These are phyloP conservation scores for Nannizziopsis barbatae DNA, from an alignment of 2,329 filamentous ascomycete genomes.

Conservation along the genomic window DNA sequence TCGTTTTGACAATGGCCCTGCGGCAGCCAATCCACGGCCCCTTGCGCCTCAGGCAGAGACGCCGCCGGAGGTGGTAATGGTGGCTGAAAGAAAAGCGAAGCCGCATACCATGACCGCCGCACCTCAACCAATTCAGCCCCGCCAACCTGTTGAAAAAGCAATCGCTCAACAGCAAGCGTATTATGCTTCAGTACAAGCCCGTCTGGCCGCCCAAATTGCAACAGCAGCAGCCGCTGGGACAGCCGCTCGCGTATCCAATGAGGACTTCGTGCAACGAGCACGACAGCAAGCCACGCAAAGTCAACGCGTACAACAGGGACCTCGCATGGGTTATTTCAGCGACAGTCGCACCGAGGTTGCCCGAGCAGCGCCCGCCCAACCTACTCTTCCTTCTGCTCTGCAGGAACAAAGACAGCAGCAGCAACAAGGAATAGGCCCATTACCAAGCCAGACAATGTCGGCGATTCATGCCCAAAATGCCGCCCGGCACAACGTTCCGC, in stretches of 20 bases:
- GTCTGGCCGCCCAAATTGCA: slow-evolving; percentile 20
- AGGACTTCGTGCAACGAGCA: slow-evolving; percentile 27
- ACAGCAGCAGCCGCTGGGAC: slow-evolving; percentile 16
- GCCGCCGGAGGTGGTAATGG: slow-evolving; percentile 22
- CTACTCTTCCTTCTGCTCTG: slow-evolving; percentile 1
- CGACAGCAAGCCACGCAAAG: slow-evolving; percentile 24
- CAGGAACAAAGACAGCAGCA: slow-evolving; percentile 12
- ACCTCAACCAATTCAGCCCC: slow-evolving; percentile 24
- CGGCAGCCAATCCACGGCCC: slow-evolving; percentile 32
- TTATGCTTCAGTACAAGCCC: slow-evolving; percentile 32
- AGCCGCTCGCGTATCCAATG: slow-evolving; percentile 14
- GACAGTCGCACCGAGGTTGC: slow-evolving; percentile 29
- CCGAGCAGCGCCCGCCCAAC: slow-evolving; percentile 14
- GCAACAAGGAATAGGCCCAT: neutral
- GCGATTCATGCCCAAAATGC: slow-evolving; percentile 7
- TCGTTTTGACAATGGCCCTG: slow-evolving; percentile 38
- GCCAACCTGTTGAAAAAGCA: slow-evolving; percentile 28
- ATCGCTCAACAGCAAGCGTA: slow-evolving; percentile 25
- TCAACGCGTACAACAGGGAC: slow-evolving; percentile 30
- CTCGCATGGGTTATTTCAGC: slow-evolving; percentile 35
- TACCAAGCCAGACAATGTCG: neutral
- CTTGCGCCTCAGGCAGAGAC: slow-evolving; percentile 35
- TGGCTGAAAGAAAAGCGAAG: slow-evolving; percentile 25
- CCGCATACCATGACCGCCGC: slow-evolving; percentile 21
- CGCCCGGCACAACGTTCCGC: neutral